Conservation (phyloP, 164 flowering plant species). For the Platanus orientalis region DNA sequence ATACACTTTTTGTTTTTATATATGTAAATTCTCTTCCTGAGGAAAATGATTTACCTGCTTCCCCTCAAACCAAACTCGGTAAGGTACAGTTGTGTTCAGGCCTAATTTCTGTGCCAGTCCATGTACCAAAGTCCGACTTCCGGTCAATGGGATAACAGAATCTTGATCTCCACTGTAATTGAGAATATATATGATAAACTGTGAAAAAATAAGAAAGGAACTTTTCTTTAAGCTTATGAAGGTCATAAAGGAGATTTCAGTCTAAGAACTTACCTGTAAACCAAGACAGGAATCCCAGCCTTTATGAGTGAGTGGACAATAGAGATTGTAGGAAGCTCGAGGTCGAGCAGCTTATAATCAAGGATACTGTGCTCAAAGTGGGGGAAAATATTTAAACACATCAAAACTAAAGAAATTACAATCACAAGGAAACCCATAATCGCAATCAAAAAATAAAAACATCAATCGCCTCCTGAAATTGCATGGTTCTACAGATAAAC, state of each 20-base stretch:
- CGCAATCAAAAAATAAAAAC: too few species aligned
- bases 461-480: too few species aligned
- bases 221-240: background rate
- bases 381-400: too few species aligned
- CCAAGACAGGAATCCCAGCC: conserved; percentile 48
- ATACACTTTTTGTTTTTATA: too few species aligned
- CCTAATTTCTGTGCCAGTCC: conserved; percentile 31
- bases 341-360: conserved; percentile 68
- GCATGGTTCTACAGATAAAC: too few species aligned
- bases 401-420: too few species aligned
- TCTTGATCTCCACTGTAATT: conserved; percentile 58
- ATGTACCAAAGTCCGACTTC: conserved; percentile 39
- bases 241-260: background rate
- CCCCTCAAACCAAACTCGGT: conserved; percentile 49
- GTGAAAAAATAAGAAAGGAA: too few species aligned
- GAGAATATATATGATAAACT: background rate
- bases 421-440: too few species aligned
- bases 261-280: conserved; percentile 26
- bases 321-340: conserved; percentile 77
- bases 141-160: conserved; percentile 53
- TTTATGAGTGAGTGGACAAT: conserved; percentile 55
- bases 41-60: conserved; percentile 28
- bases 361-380: conserved; percentile 43
- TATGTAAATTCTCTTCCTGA: too few species aligned
- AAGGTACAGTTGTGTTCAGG: conserved; percentile 38